These are phyloP conservation scores for Pseudogymnoascus sp. DNA, from an alignment of 2,329 filamentous ascomycete genomes.

Conservation along the genomic window DNA sequence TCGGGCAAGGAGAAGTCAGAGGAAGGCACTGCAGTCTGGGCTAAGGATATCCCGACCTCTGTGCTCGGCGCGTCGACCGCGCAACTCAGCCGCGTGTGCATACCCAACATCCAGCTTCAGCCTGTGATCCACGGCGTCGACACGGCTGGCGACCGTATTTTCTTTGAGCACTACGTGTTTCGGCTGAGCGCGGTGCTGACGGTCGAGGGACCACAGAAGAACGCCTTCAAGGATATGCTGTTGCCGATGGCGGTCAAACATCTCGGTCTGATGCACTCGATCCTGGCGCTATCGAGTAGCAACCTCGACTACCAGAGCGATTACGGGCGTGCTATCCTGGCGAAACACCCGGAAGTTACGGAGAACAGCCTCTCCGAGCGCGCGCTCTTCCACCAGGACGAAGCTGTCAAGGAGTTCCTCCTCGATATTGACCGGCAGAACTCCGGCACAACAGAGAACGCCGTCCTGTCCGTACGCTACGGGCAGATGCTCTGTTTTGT, in stretches of 20 bases:
- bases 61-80: conserved; percentile 34
- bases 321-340: conserved; percentile 38
- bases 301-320: conserved; percentile 10
- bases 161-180: conserved; percentile 76
- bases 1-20: conserved; percentile 69
- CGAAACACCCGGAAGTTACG: conserved; percentile 41
- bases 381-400: conserved; percentile 48
- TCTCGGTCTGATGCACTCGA: conserved; percentile 80
- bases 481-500: conserved; percentile 57
- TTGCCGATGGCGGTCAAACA: conserved; percentile 75
- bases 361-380: conserved; percentile 41
- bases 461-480: conserved; percentile 47
- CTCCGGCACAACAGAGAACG: conserved; percentile 38
- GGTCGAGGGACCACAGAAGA: conserved; percentile 66
- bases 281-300: conserved; percentile 55
- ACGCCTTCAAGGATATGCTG: conserved; percentile 79
- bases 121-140: conserved; percentile 75
- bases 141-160: conserved; percentile 67
- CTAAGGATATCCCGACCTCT: conserved; percentile 19
- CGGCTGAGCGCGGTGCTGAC: conserved; percentile 75
- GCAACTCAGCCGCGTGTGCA: conserved; percentile 40
- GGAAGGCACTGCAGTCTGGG: conserved; percentile 45
- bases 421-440: conserved; percentile 38
- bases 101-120: conserved; percentile 50
- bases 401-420: conserved; percentile 46